These are phyloP conservation scores for Cicer pinnatifidum DNA, from an alignment of 306 rosid species.

Conservation along the genomic window DNA sequence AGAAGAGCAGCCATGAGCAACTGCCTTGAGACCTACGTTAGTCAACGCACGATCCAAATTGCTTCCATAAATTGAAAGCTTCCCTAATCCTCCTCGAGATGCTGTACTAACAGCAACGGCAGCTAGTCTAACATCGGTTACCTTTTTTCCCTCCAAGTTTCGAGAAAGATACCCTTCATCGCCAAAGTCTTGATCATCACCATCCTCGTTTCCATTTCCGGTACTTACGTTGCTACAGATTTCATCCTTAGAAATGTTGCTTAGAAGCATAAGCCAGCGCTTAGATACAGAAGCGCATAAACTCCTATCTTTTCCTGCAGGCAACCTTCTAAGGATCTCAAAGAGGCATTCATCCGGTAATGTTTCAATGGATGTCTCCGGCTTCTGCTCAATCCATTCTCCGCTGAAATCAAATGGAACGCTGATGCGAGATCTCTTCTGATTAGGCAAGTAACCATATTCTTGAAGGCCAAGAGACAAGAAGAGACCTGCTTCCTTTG, in stretches of 20 bases:
- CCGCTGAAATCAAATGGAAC: constrained; percentile 62
- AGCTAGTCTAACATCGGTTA: constrained; percentile 92
- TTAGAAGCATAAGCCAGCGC: constrained; percentile 87
- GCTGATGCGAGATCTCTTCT: constrained; percentile 73
- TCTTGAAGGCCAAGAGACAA: constrained; percentile 73
- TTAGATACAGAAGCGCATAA: constrained; percentile 80
- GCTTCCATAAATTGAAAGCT: constrained; percentile 71
- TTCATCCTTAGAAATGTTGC: constrained; percentile 67
- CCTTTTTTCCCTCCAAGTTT: constrained; percentile 86
- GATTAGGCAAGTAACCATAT: constrained; percentile 66
- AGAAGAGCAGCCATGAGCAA: constrained; percentile 83
- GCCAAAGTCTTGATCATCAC: constrained; percentile 58
- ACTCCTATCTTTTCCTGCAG: constrained; percentile 77
- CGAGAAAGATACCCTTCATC: constrained; percentile 79
- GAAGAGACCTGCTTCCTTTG: constrained; percentile 75
- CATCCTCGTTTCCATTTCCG: constrained; percentile 43
- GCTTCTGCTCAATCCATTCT: constrained; percentile 63
- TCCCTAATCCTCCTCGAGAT: constrained; percentile 89
- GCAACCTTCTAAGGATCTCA: constrained; percentile 89
- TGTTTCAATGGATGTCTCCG: constrained; percentile 65
- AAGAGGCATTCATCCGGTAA: constrained; percentile 94
- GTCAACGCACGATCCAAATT: constrained; percentile 61
- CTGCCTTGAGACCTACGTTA: constrained; percentile 71
- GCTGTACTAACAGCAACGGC: constrained; percentile 87
- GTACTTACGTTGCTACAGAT: constrained; percentile 46